Evolutionary conservation across 257 asterid genomes (phyloP), one percentile per base, ranked within the genome.

Genomic region (Solanum okadae): DNA sequence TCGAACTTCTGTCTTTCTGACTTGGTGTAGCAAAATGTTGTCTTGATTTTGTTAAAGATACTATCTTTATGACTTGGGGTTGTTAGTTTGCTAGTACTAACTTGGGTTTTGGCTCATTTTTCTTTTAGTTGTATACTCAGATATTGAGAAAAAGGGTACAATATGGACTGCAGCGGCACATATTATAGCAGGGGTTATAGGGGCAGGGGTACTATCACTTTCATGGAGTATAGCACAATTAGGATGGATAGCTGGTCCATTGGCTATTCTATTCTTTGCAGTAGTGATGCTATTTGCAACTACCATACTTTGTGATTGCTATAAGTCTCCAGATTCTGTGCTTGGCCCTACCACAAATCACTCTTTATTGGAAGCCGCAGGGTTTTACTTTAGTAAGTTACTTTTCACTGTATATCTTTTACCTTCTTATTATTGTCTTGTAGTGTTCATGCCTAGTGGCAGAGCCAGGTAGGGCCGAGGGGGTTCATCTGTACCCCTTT

Each of bases 161-260:
- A 40, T 25, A 90, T 94, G 96, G 98, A 93, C 95, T 35, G 98
- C 98, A 23, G 88, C 87, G 90, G 98, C 98, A 18, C 98, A 94
- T 89, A 91, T 93, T 61, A 92, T 95, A 59, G 92, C 96, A 16
- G 98, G 94, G 10, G 97, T 93, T 11, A 94, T 95, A 52, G 98
- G 98, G 31, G 92, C 98, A 3, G 98, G 98, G 37, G 96, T 95
- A 37, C 89, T 95, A 16, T 91, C 98, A n/a, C 89, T 94, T 31
- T 94, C 94, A 38, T 95, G 98, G 98, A 92, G 96, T 91, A 87
- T 92, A 91, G 90, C 98, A 1, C 94, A 90, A 87, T 88, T 95
- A 70, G 98, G 98, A 23, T 95, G 98, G 98, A 85, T 94, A 77
- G 97, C 95, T 10, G 97, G 95, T 88, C 98, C 98, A 13, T 3